Percentiles rank a stretch among this genome's conserved stretches.
These are phyloP conservation scores for Cyberlindnera samutprakarnensis DNA, from an alignment of 805 yeast species.

Conservation along the genomic window DNA sequence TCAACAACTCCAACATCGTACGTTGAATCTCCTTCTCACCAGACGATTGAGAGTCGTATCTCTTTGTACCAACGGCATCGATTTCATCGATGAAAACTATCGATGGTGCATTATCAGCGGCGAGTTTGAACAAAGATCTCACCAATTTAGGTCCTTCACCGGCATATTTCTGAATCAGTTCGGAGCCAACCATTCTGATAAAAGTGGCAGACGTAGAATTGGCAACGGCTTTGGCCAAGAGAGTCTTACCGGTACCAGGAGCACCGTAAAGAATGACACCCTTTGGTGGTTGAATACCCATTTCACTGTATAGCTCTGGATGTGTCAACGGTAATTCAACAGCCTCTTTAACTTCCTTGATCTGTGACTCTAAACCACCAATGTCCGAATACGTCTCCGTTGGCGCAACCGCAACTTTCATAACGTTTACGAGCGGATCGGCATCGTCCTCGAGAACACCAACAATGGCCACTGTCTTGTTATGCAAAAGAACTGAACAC, in stretches of 20 bases:
- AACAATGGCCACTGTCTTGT: constrained; percentile 91
- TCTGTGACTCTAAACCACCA: constrained; percentile 93
- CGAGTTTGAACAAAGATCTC: constrained; percentile 92
- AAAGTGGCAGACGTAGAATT: constrained; percentile 96
- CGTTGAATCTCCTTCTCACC: constrained; percentile 97
- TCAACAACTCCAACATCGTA: constrained; percentile 92
- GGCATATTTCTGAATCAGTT: constrained; percentile 89
- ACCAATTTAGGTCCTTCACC: constrained; percentile 97
- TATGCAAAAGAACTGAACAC: constrained; percentile 90
- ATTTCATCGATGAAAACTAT: constrained; percentile 97
- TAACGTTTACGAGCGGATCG: constrained; percentile 95
- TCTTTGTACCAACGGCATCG: constrained; percentile 98
- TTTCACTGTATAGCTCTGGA: constrained; percentile 94
- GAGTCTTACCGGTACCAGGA: constrained; percentile 96
- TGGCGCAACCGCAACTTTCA: constrained; percentile 97
- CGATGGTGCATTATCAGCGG: constrained; percentile 96
- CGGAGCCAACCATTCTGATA: constrained; percentile 93
- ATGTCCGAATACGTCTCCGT: constrained; percentile 94
- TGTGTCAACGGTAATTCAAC: constrained; percentile 84
- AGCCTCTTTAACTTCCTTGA: constrained; percentile 96
- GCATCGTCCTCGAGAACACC: constrained; percentile 98
- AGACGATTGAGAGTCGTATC: constrained; percentile 83
- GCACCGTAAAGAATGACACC: constrained; percentile 97
- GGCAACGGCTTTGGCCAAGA: constrained; percentile 96
- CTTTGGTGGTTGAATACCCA: constrained; percentile 98